Base-by-base conservation (phyloP, 495 filamentous ascomycete species). In the Aspergillus ellipticus region DNA sequence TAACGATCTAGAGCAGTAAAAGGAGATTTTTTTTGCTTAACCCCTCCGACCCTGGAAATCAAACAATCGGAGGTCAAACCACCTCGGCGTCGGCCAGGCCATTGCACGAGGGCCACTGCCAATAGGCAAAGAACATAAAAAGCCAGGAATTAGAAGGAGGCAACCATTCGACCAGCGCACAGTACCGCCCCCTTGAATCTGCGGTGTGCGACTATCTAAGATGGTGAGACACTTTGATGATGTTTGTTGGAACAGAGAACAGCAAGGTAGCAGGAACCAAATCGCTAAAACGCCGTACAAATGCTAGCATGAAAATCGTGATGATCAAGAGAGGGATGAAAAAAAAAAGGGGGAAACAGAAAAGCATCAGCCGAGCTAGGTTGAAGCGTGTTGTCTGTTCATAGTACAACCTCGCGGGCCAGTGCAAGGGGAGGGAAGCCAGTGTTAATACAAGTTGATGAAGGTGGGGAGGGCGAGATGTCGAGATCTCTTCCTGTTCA, bases 81-180 rank as follows among this genome's bases (percentile, higher is more conserved):
- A 42, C 31, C 19, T 22, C 26, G 37, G 46, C 37, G 42, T 15
- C 7, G 22, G 24, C 13, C 13, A 51, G 31, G 20, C 24, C 26
- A 2, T 11, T 41, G 39, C 17, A 22, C 35, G 21, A 47, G 43
- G 19, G 4, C 33, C 21, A 33, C 7, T 43, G 49, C 43, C 55
- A 46, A 58, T 49, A 55, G 59, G 49, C 49, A 55, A 49, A 57
- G 59, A 53, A 59, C 50, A 35, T 49, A 57, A 54, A n/a, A 62
- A 57, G 53, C 57, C 56, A 64, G 57, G 61, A 62, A 64, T 59
- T 66, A 73, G 66, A 69, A 74, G 71, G 72, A 71, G 66, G 73
- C 68, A 73, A 71, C 66, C 66, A 73, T 72, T 81, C 80, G 83
- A 85, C 83, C 83, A 81, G 85, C 83, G 83, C 81, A 82, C 76